Evolutionary conservation across 306 rosid species (phyloP), one percentile per base, ranked within the genome.

Genomic region (Corylus heterophylla): DNA sequence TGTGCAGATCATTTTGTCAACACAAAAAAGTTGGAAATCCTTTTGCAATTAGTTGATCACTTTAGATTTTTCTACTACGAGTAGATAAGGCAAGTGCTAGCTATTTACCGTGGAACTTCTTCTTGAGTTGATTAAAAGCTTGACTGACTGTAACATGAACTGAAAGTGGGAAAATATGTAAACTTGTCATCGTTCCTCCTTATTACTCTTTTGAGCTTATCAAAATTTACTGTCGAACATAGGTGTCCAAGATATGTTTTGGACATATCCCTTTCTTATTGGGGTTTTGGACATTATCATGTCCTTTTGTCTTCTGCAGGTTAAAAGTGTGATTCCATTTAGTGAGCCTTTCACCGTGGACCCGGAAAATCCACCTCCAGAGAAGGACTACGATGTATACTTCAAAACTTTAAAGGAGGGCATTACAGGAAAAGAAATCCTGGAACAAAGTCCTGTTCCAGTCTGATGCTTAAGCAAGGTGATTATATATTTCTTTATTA

Each of bases 291-390:
- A 73, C 63, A 54, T 55, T 73, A 39, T 69, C 20, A 50, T 22
- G 25, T 22, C 25, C 25, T 22, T 22, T 0, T 22, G 0, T 67
- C 45, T 68, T 71, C 77, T 84, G 78, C 92, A 95, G 98, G 97
- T 92, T 66, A 91, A 92, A 80, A 91, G 94, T 84, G 97, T 90
- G 37, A 63, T 91, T 80, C 98, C 98, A 76, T 92, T 95, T 78
- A 88, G 97, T 42, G 91, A 92, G 85, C 92, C 92, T 73, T 92
- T 91, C 80, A 89, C 89, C 2, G 92, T 92, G 87, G 98, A 91
- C 80, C 95, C 94, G 45, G 90, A 85, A 83, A 92, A 88, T 75
- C 98, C 94, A 18, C 97, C 97, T 48, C 92, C 89, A 5, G 98
- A 90, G 81, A 95, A 87, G 87, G 94, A 95, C 81, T 92, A 90